Conservation (phyloP, 2,329 filamentous ascomycete genomes). For the Pseudogymnoascus sp. region DNA sequence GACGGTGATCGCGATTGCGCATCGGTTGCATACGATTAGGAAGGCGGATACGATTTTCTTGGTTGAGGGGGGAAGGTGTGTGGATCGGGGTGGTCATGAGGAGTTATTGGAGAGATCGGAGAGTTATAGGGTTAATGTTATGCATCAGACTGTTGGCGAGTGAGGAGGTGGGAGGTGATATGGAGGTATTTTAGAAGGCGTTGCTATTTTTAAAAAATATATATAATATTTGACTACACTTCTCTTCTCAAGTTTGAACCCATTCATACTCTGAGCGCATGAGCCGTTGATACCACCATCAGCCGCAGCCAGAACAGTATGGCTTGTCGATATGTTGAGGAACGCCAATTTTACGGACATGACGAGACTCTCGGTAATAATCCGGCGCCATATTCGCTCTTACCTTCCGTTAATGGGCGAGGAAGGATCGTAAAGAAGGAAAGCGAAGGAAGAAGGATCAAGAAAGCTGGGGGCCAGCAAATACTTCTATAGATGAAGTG, state of each 20-base stretch:
- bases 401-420: too few relatives aligned
- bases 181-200: background rate
- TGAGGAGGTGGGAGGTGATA: background rate
- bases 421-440: too few relatives aligned
- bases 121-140: constrained; percentile 40
- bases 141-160: constrained; percentile 36
- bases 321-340: too few relatives aligned
- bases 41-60: constrained; percentile 51
- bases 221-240: background rate
- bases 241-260: background rate
- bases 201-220: background rate
- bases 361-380: too few relatives aligned
- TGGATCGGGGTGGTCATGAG: constrained; percentile 44
- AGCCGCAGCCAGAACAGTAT: too few relatives aligned
- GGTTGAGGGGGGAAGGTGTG: constrained; percentile 43
- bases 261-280: background rate
- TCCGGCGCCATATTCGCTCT: too few relatives aligned
- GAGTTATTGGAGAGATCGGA: constrained; percentile 44
- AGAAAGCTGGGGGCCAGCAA: too few relatives aligned
- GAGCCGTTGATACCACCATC: too few relatives aligned
- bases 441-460: too few relatives aligned
- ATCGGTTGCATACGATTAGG: constrained; percentile 47
- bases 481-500: too few relatives aligned
- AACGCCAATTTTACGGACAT: too few relatives aligned
- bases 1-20: constrained; percentile 51